Evolutionary conservation across 2,329 filamentous ascomycete genomes (phyloP).

Genomic region (Nemania diffusa): DNA sequence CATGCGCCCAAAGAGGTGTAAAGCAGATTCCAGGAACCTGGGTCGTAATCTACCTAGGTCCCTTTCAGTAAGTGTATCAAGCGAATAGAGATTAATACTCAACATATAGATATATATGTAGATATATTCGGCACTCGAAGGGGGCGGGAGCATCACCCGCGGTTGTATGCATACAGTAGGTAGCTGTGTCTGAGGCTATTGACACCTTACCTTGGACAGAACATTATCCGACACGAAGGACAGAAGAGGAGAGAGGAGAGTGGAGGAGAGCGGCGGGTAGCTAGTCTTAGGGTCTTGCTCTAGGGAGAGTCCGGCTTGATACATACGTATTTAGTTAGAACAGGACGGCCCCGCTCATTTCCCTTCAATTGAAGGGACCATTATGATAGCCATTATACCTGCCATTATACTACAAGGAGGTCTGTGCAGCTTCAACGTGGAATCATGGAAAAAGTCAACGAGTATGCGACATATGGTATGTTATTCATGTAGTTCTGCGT

Average conservation of each 20-base stretch:
- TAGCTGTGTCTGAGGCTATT: neutral
- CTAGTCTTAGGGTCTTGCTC: too few species aligned
- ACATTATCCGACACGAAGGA: neutral
- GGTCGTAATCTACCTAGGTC: conserved; percentile 6
- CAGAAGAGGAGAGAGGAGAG: conserved; percentile 12
- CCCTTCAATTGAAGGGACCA: conserved; percentile 4
- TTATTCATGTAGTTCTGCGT: neutral
- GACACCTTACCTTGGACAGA: neutral
- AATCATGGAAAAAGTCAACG: neutral
- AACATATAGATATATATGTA: neutral
- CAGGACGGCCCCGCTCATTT: conserved; percentile 26
- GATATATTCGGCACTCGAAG: neutral
- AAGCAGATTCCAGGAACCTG: conserved; percentile 22
- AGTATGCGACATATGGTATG: neutral
- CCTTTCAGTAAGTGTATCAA: conserved; percentile 3
- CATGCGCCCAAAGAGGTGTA: conserved; percentile 23
- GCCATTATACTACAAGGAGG: too few species aligned
- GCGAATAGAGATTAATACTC: conserved; percentile 7
- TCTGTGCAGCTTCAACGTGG: neutral
- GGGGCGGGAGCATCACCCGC: neutral
- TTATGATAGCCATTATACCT: conserved; percentile 7
- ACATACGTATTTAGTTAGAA: neutral
- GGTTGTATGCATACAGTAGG: neutral
- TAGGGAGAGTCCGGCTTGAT: neutral
- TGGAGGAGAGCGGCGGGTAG: neutral